A percentile compares a stretch with the other conserved stretches of the same genome.
phyloP scores from a whole-genome alignment of 495 filamentous ascomycete genomes.

The Penicilliopsis zonata region DNA sequence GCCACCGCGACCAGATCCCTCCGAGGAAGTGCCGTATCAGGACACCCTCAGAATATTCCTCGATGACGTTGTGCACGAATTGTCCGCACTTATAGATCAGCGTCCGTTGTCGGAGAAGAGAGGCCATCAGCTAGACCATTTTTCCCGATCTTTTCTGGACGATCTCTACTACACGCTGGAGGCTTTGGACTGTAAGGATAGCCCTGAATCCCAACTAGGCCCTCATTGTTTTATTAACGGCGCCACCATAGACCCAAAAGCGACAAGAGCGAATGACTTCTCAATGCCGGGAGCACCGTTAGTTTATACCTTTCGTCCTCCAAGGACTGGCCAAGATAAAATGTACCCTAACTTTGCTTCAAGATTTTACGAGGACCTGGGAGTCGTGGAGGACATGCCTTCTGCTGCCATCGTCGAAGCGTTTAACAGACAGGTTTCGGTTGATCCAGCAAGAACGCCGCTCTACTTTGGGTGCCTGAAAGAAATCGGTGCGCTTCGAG shows the following conservation, averaged over 20 bases:
- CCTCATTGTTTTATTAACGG: too few relatives aligned
- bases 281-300: constrained; percentile 25
- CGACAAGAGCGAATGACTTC: constrained; percentile 18
- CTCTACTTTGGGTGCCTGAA: constrained; percentile 26
- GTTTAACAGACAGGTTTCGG: constrained; percentile 25
- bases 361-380: constrained; percentile 33
- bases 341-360: constrained; percentile 7
- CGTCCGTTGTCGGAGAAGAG: constrained; percentile 33
- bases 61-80: constrained; percentile 43
- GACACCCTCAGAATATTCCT: constrained; percentile 35
- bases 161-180: constrained; percentile 35
- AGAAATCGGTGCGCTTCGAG: constrained; percentile 19
- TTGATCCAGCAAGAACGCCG: constrained; percentile 17
- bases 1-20: constrained; percentile 28
- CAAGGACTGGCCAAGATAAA: neutral
- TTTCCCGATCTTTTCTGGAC: constrained; percentile 17
- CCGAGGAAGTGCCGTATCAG: constrained; percentile 26
- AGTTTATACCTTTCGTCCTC: constrained; percentile 6
- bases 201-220: constrained; percentile 1
- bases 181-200: constrained; percentile 32
- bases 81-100: constrained; percentile 31
- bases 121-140: constrained; percentile 16
- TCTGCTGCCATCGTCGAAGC: constrained; percentile 23
- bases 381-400: constrained; percentile 31
- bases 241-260: constrained; percentile 25